A percentile compares a stretch with the other conserved stretches of the same genome.
phyloP scores from a whole-genome alignment of 2,329 filamentous ascomycete species.

The Neurospora crassa region DNA sequence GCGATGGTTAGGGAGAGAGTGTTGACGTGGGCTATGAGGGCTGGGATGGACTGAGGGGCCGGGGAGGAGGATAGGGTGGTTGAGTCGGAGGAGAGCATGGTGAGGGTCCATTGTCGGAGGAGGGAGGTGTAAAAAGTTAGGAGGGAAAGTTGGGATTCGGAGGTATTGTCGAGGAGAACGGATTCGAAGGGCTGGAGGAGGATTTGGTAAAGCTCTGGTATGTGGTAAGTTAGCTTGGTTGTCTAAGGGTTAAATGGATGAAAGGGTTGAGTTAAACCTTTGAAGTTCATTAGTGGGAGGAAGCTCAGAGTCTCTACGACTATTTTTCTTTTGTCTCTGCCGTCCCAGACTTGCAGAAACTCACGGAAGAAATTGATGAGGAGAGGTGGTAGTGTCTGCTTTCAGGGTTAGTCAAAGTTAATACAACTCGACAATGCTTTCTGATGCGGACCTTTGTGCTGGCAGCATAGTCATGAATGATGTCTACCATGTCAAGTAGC shows the following conservation, averaged over 20 bases:
- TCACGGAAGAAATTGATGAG: constrained; percentile 39
- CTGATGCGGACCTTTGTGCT: constrained; percentile 41
- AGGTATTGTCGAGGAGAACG: constrained; percentile 37
- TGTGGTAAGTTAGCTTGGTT: constrained; percentile 6
- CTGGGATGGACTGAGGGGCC: constrained; percentile 26
- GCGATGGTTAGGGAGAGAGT: constrained; percentile 49
- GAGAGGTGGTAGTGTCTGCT: constrained; percentile 36
- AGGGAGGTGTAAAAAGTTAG: constrained; percentile 59
- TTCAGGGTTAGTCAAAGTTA: constrained; percentile 12
- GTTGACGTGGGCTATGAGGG: constrained; percentile 40
- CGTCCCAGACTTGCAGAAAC: constrained; percentile 55
- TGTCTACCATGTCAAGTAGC: constrained; percentile 44
- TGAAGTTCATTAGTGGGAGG: constrained; percentile 44
- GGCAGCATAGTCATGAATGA: constrained; percentile 45
- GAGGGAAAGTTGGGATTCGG: constrained; percentile 46
- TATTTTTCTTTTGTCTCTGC: constrained; percentile 38
- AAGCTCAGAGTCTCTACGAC: constrained; percentile 51
- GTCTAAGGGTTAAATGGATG: constrained; percentile 8
- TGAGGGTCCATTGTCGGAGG: constrained; percentile 48
- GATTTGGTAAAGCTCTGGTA: constrained; percentile 38
- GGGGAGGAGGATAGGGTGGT: constrained; percentile 24
- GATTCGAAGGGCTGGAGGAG: constrained; percentile 43
- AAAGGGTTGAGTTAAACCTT: constrained; percentile 31
- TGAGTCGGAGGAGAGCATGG: constrained; percentile 29
- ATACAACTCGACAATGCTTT: not conserved